These are phyloP conservation scores for Oropetium thomaeum DNA, from an alignment of 176 grass and related monocot species.

Conservation along the genomic window DNA sequence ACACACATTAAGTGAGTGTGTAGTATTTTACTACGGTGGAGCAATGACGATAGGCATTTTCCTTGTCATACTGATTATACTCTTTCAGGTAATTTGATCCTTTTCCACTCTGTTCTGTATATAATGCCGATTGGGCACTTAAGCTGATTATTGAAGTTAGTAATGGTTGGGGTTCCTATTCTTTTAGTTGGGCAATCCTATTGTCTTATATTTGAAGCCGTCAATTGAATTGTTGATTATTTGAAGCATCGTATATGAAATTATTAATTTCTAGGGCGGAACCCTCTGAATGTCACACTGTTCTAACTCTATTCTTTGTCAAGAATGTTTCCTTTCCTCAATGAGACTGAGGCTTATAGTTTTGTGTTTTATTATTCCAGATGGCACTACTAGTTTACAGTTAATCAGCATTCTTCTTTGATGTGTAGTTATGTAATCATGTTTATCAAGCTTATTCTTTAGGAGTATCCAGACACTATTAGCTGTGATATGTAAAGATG, in stretches of 20 bases:
- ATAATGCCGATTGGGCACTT: conserved; percentile 1
- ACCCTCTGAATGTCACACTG: not conserved
- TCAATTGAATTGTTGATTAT: not conserved
- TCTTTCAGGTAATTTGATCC: conserved; percentile 71
- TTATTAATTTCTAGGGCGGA: not conserved
- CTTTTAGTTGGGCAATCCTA: not conserved
- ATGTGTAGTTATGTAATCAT: not conserved
- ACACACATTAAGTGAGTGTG: conserved; percentile 57
- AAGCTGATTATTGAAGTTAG: not conserved
- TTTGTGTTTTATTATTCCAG: not conserved
- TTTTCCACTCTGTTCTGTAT: not conserved
- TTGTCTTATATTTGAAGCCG: not conserved
- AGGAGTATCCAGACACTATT: not conserved
- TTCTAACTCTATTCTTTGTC: not conserved
- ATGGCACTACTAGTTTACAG: not conserved
- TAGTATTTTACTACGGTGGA: conserved; percentile 95
- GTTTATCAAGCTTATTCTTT: not conserved
- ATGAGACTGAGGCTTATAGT: not conserved
- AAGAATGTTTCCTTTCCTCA: not conserved
- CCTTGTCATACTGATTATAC: conserved; percentile 75
- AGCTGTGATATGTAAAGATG: not conserved
- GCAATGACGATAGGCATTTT: conserved; percentile 90
- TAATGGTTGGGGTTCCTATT: not conserved
- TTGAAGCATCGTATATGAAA: not conserved
- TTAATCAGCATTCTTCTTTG: not conserved